These are phyloP conservation scores for Castanopsis chinensis DNA, from an alignment of 306 rosid species.

Conservation along the genomic window DNA sequence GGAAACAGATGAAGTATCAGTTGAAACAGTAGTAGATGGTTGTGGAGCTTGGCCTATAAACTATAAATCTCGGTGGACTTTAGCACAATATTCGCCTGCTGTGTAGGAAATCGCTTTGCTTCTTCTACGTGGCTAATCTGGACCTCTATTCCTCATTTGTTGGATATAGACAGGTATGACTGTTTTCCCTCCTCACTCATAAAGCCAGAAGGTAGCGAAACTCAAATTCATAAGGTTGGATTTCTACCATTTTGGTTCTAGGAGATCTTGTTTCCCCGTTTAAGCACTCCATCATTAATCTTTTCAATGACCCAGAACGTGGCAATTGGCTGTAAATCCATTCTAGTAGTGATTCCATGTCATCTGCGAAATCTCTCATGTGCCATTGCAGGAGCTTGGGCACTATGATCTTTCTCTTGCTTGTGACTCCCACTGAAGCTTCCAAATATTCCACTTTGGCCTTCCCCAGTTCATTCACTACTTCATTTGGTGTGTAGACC, in stretches of 20 bases:
- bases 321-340: slow-evolving; percentile 94
- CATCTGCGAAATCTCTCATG: slow-evolving; percentile 79
- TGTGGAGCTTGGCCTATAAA: too few species aligned
- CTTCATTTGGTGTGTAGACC: slow-evolving; percentile 71
- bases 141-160: neutral
- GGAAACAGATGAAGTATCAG: too few species aligned
- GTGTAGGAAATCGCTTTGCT: neutral
- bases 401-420: slow-evolving; percentile 71
- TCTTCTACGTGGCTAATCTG: neutral
- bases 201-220: slow-evolving; percentile 72
- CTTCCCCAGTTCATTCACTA: slow-evolving; percentile 68
- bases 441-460: slow-evolving; percentile 92
- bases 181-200: slow-evolving; percentile 3
- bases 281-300: slow-evolving; percentile 60
- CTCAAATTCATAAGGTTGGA: slow-evolving; percentile 68
- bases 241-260: slow-evolving; percentile 55
- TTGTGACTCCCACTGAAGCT: slow-evolving; percentile 77
- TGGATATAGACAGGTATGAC: neutral
- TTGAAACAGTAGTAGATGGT: too few species aligned
- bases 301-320: slow-evolving; percentile 64
- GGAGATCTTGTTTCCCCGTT: slow-evolving; percentile 58
- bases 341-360: slow-evolving; percentile 77
- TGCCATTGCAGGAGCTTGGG: slow-evolving; percentile 91
- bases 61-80: neutral
- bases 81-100: neutral